These are phyloP conservation scores for Penstemon newberryi DNA, from an alignment of 257 asterid genomes.

Conservation along the genomic window DNA sequence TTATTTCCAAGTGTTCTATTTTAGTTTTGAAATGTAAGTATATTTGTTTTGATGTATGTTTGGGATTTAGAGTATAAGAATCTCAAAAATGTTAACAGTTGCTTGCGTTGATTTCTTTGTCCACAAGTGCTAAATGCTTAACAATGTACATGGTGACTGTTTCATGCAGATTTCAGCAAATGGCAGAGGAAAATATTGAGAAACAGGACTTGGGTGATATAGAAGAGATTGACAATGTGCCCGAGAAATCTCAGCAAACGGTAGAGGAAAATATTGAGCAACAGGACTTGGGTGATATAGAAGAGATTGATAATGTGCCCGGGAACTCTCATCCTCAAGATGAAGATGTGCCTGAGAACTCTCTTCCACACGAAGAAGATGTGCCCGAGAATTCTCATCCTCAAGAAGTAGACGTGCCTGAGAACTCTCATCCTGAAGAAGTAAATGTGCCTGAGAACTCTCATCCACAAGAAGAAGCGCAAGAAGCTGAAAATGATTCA, in stretches of 20 bases:
- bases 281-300: conserved; percentile 29
- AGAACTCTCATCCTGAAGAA: conserved; percentile 33
- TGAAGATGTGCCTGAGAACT: conserved; percentile 16
- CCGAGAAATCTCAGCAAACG: conserved; percentile 36
- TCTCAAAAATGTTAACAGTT: not conserved
- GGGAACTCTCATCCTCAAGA: conserved; percentile 34
- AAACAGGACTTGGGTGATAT: conserved; percentile 10
- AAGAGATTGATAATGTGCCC: conserved; percentile 11
- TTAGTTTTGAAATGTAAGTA: not conserved
- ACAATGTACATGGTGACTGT: no score
- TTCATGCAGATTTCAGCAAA: not conserved
- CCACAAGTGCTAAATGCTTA: not conserved
- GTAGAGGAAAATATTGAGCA: conserved; percentile 44
- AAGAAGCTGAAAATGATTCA: conserved; percentile 37
- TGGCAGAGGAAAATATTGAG: conserved; percentile 26
- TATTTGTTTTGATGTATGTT: not conserved
- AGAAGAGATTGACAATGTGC: not conserved
- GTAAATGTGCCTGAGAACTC: conserved; percentile 37
- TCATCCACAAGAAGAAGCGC: conserved; percentile 38
- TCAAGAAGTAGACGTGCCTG: conserved; percentile 42
- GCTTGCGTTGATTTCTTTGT: not conserved
- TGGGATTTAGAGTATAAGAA: not conserved
- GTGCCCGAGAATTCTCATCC: conserved; percentile 35
- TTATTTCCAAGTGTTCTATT: not conserved
- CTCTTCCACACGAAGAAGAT: conserved; percentile 25